Percentiles rank a stretch among this genome's conserved stretches.
These are phyloP conservation scores for Amoeboaphelidium protococcarum DNA, from an alignment of 371 early-diverging fungal species.

Conservation along the genomic window DNA sequence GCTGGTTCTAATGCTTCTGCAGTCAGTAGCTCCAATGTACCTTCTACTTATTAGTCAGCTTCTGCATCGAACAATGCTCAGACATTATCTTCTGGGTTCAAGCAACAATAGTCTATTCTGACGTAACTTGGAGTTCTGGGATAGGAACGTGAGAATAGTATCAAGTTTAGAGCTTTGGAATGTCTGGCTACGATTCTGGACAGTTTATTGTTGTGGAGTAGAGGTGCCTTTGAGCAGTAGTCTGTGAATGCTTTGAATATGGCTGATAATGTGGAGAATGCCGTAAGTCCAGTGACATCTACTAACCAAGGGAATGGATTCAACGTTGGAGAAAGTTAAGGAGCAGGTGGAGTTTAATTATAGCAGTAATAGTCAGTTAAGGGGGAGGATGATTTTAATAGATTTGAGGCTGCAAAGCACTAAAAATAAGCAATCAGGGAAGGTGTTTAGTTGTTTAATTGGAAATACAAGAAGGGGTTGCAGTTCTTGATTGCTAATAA, in stretches of 20 bases:
- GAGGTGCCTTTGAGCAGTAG: slow-evolving; percentile 17
- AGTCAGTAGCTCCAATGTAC: slow-evolving; percentile 7
- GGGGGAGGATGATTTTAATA: slow-evolving; percentile 32
- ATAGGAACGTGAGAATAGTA: slow-evolving; percentile 16
- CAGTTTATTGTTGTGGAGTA: slow-evolving; percentile 22
- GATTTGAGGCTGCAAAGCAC: slow-evolving; percentile 44
- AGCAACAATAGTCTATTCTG: slow-evolving; percentile 14
- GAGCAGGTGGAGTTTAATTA: slow-evolving; percentile 9
- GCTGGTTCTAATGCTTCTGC: neutral
- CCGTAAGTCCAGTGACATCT: slow-evolving; percentile 1
- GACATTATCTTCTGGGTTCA: too few species aligned
- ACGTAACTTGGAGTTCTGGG: slow-evolving; percentile 17
- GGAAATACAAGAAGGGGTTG: slow-evolving; percentile 68
- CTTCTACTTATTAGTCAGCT: slow-evolving; percentile 15
- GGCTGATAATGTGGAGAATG: slow-evolving; percentile 1
- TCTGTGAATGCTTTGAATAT: neutral
- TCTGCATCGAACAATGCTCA: slow-evolving; percentile 18
- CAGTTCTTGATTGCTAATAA: slow-evolving; percentile 31
- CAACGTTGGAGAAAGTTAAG: slow-evolving; percentile 8
- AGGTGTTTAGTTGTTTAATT: slow-evolving; percentile 52
- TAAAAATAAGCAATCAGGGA: slow-evolving; percentile 48
- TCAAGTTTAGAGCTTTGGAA: slow-evolving; percentile 22
- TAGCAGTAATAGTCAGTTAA: slow-evolving; percentile 22
- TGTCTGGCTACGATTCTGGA: slow-evolving; percentile 23
- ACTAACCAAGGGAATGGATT: slow-evolving; percentile 15